Evolutionary conservation across 208 protist genomes (phyloP).

Genomic region (Acanthamoeba divionensis): DNA sequence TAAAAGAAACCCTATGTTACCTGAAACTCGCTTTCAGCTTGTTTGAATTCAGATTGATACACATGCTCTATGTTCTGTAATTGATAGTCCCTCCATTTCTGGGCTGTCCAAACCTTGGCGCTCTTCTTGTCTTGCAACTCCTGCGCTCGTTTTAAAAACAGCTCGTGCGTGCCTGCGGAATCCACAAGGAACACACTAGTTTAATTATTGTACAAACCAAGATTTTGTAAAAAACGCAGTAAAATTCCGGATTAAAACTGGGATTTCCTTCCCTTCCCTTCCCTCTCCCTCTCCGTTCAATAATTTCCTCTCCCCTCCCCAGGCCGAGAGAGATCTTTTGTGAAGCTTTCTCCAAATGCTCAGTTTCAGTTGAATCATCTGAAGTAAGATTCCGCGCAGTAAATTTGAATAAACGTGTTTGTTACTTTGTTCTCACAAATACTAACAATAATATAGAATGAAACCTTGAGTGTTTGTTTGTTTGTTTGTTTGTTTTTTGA

Average conservation of each 20-base stretch:
- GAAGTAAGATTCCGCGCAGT: too few species aligned
- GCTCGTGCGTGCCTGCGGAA: slow-evolving; percentile 51
- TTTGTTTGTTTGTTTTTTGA: too few species aligned
- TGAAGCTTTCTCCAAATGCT: too few species aligned
- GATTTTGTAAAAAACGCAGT: not conserved
- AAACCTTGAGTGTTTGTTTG: too few species aligned
- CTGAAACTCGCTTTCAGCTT: slow-evolving; percentile 61
- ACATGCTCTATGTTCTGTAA: slow-evolving; percentile 65
- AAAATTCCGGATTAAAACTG: not conserved
- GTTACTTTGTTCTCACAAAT: too few species aligned
- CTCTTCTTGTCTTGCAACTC: slow-evolving; percentile 63
- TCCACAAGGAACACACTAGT: not conserved
- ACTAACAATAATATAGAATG: too few species aligned
- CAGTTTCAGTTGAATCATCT: too few species aligned
- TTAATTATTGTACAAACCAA: not conserved
- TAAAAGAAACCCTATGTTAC: slow-evolving; percentile 22
- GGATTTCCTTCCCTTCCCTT: not conserved
- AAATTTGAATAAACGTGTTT: too few species aligned
- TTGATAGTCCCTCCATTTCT: slow-evolving; percentile 70
- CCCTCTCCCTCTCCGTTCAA: not conserved
- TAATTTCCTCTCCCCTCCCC: not conserved
- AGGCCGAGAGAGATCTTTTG: too few species aligned
- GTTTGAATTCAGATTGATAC: slow-evolving; percentile 57
- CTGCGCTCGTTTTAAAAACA: slow-evolving; percentile 52
- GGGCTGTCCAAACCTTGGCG: slow-evolving; percentile 51